Evolutionary conservation across 129 eudicot species (phyloP).

Genomic region (Dittrichia graveolens): DNA sequence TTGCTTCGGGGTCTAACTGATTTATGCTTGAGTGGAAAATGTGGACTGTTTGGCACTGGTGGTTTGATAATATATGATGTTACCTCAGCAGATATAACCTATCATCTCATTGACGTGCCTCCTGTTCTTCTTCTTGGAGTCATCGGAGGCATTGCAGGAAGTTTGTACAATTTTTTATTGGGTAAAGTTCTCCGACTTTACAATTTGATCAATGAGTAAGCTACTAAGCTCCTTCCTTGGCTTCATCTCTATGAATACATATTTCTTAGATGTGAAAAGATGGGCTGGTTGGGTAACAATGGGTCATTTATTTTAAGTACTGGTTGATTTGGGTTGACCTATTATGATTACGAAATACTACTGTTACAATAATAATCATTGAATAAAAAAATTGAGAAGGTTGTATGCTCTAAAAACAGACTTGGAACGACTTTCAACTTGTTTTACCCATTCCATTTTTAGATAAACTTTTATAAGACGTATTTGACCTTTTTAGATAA

Average conservation of each 20-base stretch:
- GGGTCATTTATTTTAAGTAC: not conserved
- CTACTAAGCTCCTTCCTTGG: slow-evolving; percentile 43
- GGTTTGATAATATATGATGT: slow-evolving; percentile 92
- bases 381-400: not conserved
- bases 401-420: not conserved
- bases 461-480: not conserved
- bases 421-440: not conserved
- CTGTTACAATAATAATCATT: too few relatives aligned
- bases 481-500: not conserved
- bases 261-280: not conserved
- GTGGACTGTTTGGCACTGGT: slow-evolving; percentile 97
- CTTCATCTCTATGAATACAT: slow-evolving; percentile 7
- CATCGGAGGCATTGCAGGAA: slow-evolving; percentile 78
- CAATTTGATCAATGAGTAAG: slow-evolving; percentile 75
- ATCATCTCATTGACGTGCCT: slow-evolving; percentile 80
- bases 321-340: not conserved
- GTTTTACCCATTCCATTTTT: not conserved
- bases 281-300: not conserved
- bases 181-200: slow-evolving; percentile 66
- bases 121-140: slow-evolving; percentile 79
- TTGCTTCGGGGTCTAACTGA: slow-evolving; percentile 84
- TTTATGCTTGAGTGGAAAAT: slow-evolving; percentile 78
- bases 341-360: not conserved
- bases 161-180: slow-evolving; percentile 67
- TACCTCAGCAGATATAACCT: slow-evolving; percentile 59